Conservation (phyloP, 2,329 filamentous ascomycete species). For the Calycina herbarum region DNA sequence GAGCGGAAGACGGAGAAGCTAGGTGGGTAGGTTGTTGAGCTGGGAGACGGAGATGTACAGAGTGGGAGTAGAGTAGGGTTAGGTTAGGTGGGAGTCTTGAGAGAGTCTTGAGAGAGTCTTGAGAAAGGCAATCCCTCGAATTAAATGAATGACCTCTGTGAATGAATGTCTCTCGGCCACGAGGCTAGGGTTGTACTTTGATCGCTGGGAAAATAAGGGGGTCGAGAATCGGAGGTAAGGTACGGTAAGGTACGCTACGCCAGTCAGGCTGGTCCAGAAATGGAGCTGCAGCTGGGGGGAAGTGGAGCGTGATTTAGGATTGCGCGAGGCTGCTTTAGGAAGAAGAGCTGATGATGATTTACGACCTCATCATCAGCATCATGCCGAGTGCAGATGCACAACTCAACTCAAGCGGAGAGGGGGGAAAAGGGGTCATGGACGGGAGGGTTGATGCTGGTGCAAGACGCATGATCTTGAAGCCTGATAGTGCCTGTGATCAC, state of each 20-base stretch:
- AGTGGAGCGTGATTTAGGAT: background rate
- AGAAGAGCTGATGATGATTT: background rate
- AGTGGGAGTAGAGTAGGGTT: background rate
- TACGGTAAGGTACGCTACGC: background rate
- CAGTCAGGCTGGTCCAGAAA: background rate
- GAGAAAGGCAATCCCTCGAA: background rate
- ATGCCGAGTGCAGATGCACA: slow-evolving; percentile 2
- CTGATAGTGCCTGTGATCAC: no score
- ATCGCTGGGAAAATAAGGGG: background rate
- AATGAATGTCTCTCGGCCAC: slow-evolving; percentile 5
- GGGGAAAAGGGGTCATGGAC: slow-evolving; percentile 9
- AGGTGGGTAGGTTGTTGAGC: background rate
- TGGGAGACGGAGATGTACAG: background rate
- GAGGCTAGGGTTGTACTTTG: background rate
- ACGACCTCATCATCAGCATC: background rate
- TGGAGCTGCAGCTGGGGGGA: background rate
- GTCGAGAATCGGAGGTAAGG: background rate
- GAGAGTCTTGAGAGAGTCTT: background rate
- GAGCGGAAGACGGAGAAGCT: slow-evolving; percentile 3
- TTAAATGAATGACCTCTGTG: background rate
- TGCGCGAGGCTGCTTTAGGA: background rate
- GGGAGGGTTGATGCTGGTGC: slow-evolving; percentile 21
- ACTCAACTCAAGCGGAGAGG: background rate
- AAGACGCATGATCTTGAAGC: background rate
- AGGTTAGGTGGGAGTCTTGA: background rate